Evolutionary conservation across 2,329 filamentous ascomycete genomes (phyloP).

Genomic region (Fusarium oligoseptatum): DNA sequence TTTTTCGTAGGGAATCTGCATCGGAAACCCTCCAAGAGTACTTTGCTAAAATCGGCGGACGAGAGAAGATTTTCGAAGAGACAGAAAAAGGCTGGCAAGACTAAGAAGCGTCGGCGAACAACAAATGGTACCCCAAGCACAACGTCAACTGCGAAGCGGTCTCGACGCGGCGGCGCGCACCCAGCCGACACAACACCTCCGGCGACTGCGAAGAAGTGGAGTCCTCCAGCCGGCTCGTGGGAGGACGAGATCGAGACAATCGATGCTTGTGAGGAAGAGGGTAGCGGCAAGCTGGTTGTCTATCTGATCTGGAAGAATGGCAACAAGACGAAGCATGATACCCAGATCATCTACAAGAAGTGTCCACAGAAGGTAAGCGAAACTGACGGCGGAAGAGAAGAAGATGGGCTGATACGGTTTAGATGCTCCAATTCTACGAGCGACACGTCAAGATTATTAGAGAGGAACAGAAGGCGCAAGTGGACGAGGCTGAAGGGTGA

Average conservation of each 20-base stretch:
- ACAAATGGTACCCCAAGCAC: constrained; percentile 54
- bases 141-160: constrained; percentile 56
- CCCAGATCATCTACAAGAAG: constrained; percentile 77
- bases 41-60: constrained; percentile 72
- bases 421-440: constrained; percentile 74
- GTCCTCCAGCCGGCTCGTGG: constrained; percentile 80
- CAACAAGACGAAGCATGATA: constrained; percentile 79
- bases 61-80: constrained; percentile 65
- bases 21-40: constrained; percentile 75
- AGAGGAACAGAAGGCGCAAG: constrained; percentile 47
- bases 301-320: constrained; percentile 82
- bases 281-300: constrained; percentile 70
- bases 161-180: constrained; percentile 63
- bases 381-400: not conserved
- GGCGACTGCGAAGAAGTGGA: constrained; percentile 65
- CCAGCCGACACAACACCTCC: constrained; percentile 64
- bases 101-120: constrained; percentile 70
- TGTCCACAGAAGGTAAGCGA: constrained; percentile 80
- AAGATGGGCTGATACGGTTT: constrained; percentile 10
- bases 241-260: constrained; percentile 79
- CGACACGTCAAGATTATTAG: constrained; percentile 68
- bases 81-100: constrained; percentile 62
- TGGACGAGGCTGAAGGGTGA: constrained; percentile 33
- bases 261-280: constrained; percentile 78
- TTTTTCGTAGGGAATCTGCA: constrained; percentile 64